Percentiles rank a stretch among this genome's conserved stretches.
Conservation (phyloP, 768 basidiomycete genomes). For the Auricularia auricula-judae region DNA sequence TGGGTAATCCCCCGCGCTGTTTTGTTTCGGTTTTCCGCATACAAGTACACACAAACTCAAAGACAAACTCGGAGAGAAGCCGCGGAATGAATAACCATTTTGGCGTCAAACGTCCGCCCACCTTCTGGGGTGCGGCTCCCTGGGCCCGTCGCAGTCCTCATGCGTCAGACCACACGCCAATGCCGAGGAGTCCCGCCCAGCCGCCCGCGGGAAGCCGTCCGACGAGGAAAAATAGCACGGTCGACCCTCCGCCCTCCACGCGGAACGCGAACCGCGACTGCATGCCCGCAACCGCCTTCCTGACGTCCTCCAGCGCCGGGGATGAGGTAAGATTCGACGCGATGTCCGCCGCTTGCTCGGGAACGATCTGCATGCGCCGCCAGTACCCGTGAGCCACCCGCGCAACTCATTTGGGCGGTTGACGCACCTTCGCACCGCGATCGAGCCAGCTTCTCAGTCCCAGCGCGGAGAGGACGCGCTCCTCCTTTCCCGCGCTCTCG, state of each 20-base stretch:
- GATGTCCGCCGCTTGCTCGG: background rate
- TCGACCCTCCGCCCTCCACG: background rate
- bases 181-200: background rate
- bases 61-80: too few relatives aligned
- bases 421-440: background rate
- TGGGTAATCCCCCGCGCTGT: too few relatives aligned
- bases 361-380: background rate
- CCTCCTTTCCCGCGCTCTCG: conserved; percentile 9
- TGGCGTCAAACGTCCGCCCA: too few relatives aligned
- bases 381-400: too few relatives aligned
- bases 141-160: background rate
- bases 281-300: background rate
- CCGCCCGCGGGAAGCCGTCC: background rate
- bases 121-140: too few relatives aligned
- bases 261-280: background rate
- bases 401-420: too few relatives aligned
- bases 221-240: background rate
- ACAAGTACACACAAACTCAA: too few relatives aligned
- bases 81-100: too few relatives aligned
- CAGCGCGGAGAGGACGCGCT: conserved; percentile 44
- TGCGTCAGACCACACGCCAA: background rate
- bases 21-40: too few relatives aligned
- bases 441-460: conserved; percentile 20
- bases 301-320: background rate
- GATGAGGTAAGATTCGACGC: background rate